Base-by-base conservation (phyloP, 192 early-diverging fungal species). In the Backusella mclennaniae region DNA sequence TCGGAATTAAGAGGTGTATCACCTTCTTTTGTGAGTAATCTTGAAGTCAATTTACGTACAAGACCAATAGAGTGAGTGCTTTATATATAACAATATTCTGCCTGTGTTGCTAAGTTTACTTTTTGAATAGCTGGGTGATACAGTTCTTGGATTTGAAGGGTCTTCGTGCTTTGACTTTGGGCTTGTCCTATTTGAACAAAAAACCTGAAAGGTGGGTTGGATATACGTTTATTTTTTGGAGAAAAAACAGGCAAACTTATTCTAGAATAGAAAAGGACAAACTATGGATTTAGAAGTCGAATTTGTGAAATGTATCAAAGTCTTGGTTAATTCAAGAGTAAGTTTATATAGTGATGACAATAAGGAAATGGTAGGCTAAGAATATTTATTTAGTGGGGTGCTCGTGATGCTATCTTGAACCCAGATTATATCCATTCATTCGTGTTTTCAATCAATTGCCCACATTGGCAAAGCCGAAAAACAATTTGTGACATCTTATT, bases 141-240 rank as follows among this genome's bases (percentile, higher is more conserved):
- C 87, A 88, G 73, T 95, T 93, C 87, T 90, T 93, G 66, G 91
- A 95, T 72, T 86, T 89, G 38, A 87, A 91, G 77, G 93, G 93
- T 3, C 83, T 92, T 9, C 89, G 90, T 17, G 89, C 90, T 39
- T 83, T 95, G 21, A 89, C 90, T 0, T 88, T 85, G 15, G 86
- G 87, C 66, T 82, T 95, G 39, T 87, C 84, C 4, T 86, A 83
- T n/a, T 73, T 95, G 35, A 95, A 87, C 67, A 84, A 81, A 59
- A 80, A 73, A 35, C 66, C 52, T n/a, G 78, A 79, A 69, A 75
- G 66, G 74, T 75, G 67, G 36, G 19, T 49, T 49, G 15, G 17
- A 49, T 49, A 49, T 6, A 49, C 19, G 46, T 1, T 6, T 33
- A 17, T 46, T 46, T 46, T 46, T 33, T 23, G 21, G 53, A 14